Evolutionary conservation across 805 yeast genomes (phyloP).

Genomic region (Starmerella stellata): DNA sequence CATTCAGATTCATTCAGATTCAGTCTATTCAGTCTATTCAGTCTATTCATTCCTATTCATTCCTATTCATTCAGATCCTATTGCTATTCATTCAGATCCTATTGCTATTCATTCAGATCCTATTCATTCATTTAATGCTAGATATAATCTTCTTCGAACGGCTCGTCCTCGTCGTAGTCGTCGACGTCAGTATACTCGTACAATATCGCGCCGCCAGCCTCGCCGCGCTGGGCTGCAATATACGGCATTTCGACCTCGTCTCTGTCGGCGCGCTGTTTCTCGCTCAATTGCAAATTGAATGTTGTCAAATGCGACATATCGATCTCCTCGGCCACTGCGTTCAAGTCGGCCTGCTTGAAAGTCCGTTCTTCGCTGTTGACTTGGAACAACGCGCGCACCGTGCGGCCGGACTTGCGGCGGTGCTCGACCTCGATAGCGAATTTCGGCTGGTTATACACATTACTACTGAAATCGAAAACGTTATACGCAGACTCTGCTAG

Average conservation of each 20-base stretch:
- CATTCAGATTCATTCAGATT: too few species aligned
- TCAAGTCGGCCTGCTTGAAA: slow-evolving; percentile 23
- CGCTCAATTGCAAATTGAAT: slow-evolving; percentile 61
- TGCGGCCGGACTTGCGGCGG: slow-evolving; percentile 72
- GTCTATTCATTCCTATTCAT: too few species aligned
- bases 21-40: too few species aligned
- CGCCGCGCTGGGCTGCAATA: slow-evolving; percentile 47
- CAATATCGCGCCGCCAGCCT: slow-evolving; percentile 79
- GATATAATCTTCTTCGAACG: slow-evolving; percentile 73
- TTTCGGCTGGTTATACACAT: slow-evolving; percentile 27
- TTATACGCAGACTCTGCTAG: slow-evolving; percentile 24
- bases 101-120: not conserved
- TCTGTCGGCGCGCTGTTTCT: slow-evolving; percentile 55
- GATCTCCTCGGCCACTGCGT: slow-evolving; percentile 24
- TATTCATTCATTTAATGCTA: too few species aligned
- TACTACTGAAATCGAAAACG: slow-evolving; percentile 23
- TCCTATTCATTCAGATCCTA: too few species aligned
- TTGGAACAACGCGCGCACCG: slow-evolving; percentile 36
- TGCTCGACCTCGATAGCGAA: slow-evolving; percentile 41
- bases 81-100: too few species aligned
- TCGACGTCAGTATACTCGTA: slow-evolving; percentile 93
- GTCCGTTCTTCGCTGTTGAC: slow-evolving; percentile 28
- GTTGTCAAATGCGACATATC: slow-evolving; percentile 62
- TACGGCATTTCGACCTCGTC: slow-evolving; percentile 84
- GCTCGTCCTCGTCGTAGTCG: slow-evolving; percentile 96